A percentile compares a stretch with the other conserved stretches of the same genome.
Conservation (phyloP, 805 yeast species). For the Spathaspora arborariae region DNA sequence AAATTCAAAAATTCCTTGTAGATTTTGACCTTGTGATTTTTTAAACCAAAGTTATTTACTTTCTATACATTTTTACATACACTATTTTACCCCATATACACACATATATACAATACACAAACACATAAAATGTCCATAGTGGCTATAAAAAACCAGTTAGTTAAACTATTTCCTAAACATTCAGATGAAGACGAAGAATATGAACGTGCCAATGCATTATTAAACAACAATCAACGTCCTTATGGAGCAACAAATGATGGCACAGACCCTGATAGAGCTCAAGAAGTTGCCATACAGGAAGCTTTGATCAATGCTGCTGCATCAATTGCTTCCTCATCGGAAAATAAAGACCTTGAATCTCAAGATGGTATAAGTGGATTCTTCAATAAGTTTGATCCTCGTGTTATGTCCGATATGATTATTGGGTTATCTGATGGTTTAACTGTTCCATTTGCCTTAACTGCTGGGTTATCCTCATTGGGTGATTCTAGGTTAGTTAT, state of each 20-base stretch:
- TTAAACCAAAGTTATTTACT: neutral
- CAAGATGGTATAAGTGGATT: conserved; percentile 21
- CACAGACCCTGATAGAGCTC: conserved; percentile 27
- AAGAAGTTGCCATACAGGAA: conserved; percentile 34
- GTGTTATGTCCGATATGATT: conserved; percentile 89
- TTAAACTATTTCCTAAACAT: conserved; percentile 18
- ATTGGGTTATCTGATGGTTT: conserved; percentile 94
- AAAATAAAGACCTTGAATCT: conserved; percentile 23
- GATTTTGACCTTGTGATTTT: neutral
- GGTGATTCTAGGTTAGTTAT: conserved; percentile 89
- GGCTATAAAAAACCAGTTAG: conserved; percentile 33
- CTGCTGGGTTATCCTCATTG: conserved; percentile 89
- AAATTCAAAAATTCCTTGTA: too few relatives aligned
- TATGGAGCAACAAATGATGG: conserved; percentile 31
- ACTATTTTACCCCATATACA: neutral
- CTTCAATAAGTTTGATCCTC: conserved; percentile 68
- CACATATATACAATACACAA: neutral
- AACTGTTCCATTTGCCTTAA: conserved; percentile 97
- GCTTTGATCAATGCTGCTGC: conserved; percentile 29
- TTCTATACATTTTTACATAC: neutral
- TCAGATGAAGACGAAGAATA: conserved; percentile 27
- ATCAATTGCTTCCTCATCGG: conserved; percentile 12
- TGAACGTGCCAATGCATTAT: conserved; percentile 26
- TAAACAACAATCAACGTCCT: conserved; percentile 30
- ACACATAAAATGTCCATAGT: conserved; percentile 25